Evolutionary conservation across 352 stramenopile species (phyloP).

Genomic region (Peronospora tabacina): DNA sequence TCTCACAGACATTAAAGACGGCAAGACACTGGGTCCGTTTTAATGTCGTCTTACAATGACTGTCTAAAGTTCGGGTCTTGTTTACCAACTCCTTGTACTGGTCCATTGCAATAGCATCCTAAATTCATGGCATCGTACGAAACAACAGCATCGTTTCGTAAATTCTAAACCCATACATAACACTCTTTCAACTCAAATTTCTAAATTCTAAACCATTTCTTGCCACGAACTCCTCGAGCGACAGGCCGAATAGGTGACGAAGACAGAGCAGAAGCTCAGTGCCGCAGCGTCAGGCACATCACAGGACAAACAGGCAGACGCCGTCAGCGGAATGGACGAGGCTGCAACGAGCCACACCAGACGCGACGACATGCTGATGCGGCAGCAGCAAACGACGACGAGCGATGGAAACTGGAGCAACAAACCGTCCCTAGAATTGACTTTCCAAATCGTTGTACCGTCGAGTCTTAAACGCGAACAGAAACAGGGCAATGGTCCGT

Average conservation of each 20-base stretch:
- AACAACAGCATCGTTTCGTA: too few relatives aligned
- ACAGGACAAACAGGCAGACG: constrained; percentile 37
- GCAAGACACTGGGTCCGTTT: constrained; percentile 46
- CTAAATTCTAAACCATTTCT: constrained; percentile 29
- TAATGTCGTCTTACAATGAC: constrained; percentile 33
- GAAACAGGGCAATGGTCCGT: constrained; percentile 1
- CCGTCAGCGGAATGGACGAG: not conserved
- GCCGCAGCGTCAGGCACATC: constrained; percentile 37
- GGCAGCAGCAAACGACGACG: not conserved
- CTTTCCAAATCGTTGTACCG: too few relatives aligned
- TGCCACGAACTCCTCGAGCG: constrained; percentile 39
- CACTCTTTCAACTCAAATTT: too few relatives aligned
- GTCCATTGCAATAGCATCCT: constrained; percentile 32
- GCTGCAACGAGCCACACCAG: constrained; percentile 11
- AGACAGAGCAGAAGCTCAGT: constrained; percentile 50
- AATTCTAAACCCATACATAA: not conserved
- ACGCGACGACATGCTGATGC: constrained; percentile 12
- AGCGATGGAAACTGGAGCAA: not conserved
- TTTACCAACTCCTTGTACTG: constrained; percentile 34
- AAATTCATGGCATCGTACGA: not conserved
- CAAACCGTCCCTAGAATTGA: constrained; percentile 7
- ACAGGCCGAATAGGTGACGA: constrained; percentile 52
- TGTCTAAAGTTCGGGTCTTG: constrained; percentile 7
- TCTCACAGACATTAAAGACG: constrained; percentile 63
- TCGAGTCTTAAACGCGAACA: constrained; percentile 1